These are phyloP conservation scores for Salix exigua DNA, from an alignment of 345 rosid species.

Conservation along the genomic window DNA sequence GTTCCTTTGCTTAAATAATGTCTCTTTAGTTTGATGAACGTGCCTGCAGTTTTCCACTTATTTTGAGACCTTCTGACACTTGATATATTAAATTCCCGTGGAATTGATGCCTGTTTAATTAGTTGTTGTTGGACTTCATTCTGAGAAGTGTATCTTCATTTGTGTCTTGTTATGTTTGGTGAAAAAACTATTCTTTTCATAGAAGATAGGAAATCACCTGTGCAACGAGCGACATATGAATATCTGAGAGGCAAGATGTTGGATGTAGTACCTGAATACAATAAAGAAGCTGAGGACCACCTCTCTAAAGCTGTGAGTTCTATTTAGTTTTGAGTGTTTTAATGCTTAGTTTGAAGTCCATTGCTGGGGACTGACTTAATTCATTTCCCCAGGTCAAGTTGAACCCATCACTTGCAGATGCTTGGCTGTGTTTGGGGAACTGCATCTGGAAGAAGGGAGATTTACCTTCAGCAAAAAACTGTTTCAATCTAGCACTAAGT, in stretches of 20 bases:
- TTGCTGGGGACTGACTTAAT: constrained; percentile 11
- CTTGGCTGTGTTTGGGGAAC: constrained; percentile 68
- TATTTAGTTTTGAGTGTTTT: constrained; percentile 8
- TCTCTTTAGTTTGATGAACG: not conserved
- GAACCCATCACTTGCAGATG: constrained; percentile 75
- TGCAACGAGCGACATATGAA: constrained; percentile 50
- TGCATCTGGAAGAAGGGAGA: constrained; percentile 86
- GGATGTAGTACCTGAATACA: constrained; percentile 65
- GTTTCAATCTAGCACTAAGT: constrained; percentile 65
- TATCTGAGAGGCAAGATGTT: constrained; percentile 60
- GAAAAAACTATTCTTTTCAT: not conserved
- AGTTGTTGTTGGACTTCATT: not conserved
- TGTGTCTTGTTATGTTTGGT: not conserved
- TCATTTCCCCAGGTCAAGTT: constrained; percentile 55
- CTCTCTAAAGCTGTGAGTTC: constrained; percentile 67
- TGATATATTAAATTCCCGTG: too few relatives aligned
- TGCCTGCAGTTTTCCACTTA: not conserved
- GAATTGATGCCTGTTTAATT: not conserved
- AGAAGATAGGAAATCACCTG: constrained; percentile 53
- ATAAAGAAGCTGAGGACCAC: constrained; percentile 78
- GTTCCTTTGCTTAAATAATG: not conserved
- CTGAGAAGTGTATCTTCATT: not conserved
- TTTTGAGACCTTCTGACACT: not conserved
- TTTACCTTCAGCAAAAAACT: constrained; percentile 56
- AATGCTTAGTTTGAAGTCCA: constrained; percentile 7